Evolutionary conservation across 1,284 basidiomycete species (phyloP).

Genomic region (Moesziomyces sp.): DNA sequence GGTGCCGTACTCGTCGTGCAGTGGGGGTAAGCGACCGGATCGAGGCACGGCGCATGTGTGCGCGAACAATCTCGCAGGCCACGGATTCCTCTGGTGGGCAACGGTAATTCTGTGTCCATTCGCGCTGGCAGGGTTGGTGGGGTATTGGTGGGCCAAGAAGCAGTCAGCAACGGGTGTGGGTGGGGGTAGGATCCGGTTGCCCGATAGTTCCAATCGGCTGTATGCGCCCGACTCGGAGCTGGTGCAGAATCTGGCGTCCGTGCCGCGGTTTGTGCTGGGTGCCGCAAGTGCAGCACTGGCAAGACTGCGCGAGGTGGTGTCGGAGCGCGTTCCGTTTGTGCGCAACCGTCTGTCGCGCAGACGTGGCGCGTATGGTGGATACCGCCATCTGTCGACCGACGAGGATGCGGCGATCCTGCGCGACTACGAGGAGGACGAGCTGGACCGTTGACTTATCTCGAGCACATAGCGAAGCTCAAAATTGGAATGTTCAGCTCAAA

Average conservation of each 20-base stretch:
- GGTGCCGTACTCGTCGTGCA: slow-evolving; percentile 61
- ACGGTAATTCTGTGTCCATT: slow-evolving; percentile 55
- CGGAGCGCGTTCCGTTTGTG: slow-evolving; percentile 52
- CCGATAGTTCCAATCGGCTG: slow-evolving; percentile 52
- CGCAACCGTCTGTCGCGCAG: slow-evolving; percentile 22
- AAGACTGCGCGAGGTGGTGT: slow-evolving; percentile 28
- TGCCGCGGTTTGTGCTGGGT: slow-evolving; percentile 44
- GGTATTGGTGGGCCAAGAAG: slow-evolving; percentile 72
- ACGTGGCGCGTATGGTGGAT: slow-evolving; percentile 54
- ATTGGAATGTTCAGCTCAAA: no score
- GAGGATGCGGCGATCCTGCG: slow-evolving; percentile 64
- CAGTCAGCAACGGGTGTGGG: slow-evolving; percentile 60
- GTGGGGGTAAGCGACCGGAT: slow-evolving; percentile 59
- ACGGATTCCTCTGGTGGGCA: slow-evolving; percentile 64
- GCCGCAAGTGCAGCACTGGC: slow-evolving; percentile 37
- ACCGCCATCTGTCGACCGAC: slow-evolving; percentile 60
- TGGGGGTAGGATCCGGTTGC: slow-evolving; percentile 35
- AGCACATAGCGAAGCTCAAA: no score
- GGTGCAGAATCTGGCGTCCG: slow-evolving; percentile 72
- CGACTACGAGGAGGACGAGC: slow-evolving; percentile 62
- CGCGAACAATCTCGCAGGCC: slow-evolving; percentile 37
- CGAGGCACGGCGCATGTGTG: slow-evolving; percentile 59
- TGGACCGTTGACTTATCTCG: slow-evolving; percentile 27
- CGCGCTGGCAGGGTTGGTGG: slow-evolving; percentile 47
- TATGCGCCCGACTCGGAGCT: slow-evolving; percentile 73